Evolutionary conservation across 2,329 filamentous ascomycete genomes (phyloP).

Genomic region (Falciphora oryzae): DNA sequence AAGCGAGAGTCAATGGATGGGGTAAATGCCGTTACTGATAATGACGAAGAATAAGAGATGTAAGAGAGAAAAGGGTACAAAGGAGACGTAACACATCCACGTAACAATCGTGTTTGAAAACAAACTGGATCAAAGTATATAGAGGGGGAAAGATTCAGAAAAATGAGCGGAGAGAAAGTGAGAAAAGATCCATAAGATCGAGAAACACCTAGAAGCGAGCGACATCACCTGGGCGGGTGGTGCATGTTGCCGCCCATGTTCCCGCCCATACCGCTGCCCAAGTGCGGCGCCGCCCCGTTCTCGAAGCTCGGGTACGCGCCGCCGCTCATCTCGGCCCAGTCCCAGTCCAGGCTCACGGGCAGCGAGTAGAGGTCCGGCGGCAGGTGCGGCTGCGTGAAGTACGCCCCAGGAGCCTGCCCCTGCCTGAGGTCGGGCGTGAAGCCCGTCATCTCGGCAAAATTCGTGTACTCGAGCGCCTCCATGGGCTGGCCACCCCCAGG

Average conservation of each 20-base stretch:
- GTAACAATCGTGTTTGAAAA: not conserved
- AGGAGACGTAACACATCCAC: not conserved
- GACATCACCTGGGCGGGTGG: not conserved
- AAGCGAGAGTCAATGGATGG: not conserved
- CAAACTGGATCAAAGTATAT: not conserved
- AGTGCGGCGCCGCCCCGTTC: conserved; percentile 40
- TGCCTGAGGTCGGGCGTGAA: conserved; percentile 30
- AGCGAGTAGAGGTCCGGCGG: conserved; percentile 93
- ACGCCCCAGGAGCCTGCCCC: conserved; percentile 18
- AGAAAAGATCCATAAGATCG: no score
- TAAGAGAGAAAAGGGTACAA: not conserved
- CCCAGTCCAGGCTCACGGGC: conserved; percentile 95
- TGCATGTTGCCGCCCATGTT: not conserved
- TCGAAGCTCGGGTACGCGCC: conserved; percentile 59
- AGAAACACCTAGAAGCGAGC: not conserved
- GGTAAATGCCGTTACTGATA: not conserved
- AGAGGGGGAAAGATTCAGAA: not conserved
- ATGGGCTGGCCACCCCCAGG: not conserved
- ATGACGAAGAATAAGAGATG: not conserved
- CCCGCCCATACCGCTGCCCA: not conserved
- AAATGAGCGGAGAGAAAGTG: not conserved
- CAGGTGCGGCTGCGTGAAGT: conserved; percentile 78
- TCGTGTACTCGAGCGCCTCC: conserved; percentile 24
- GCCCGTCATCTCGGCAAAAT: conserved; percentile 41
- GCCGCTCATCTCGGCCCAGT: conserved; percentile 64